Percentiles rank a stretch among this genome's conserved stretches.
Evolutionary conservation across 2,329 filamentous ascomycete species (phyloP).

Genomic region (Lecanicillium sp.): DNA sequence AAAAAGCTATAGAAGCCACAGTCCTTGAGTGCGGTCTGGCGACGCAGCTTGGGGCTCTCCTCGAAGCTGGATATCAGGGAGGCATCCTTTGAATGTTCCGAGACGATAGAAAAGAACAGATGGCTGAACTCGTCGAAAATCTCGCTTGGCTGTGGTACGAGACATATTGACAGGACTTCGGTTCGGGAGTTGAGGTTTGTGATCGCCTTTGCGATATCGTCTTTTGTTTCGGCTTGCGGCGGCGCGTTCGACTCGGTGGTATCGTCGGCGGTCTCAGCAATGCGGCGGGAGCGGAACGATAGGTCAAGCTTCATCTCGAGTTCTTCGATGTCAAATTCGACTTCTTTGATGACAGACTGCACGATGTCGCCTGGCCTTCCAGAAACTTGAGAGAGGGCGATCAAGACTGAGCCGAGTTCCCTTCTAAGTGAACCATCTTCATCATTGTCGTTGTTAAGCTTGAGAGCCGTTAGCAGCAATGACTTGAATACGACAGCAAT

Average conservation of each 20-base stretch:
- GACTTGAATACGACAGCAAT: conserved; percentile 59
- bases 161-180: conserved; percentile 42
- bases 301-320: conserved; percentile 70
- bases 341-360: conserved; percentile 58
- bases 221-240: conserved; percentile 23
- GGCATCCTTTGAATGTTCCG: conserved; percentile 34
- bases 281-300: conserved; percentile 53
- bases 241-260: conserved; percentile 33
- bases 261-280: conserved; percentile 43
- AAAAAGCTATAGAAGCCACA: conserved; percentile 72
- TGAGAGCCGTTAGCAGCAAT: conserved; percentile 54
- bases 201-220: conserved; percentile 35
- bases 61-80: conserved; percentile 46
- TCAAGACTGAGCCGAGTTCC: conserved; percentile 60
- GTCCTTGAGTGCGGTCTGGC: conserved; percentile 48
- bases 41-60: conserved; percentile 47
- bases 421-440: conserved; percentile 52
- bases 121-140: conserved; percentile 54
- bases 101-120: conserved; percentile 50
- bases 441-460: conserved; percentile 50
- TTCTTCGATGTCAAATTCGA: conserved; percentile 65
- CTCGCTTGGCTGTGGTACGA: conserved; percentile 43
- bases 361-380: conserved; percentile 58
- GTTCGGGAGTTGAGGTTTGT: conserved; percentile 32
- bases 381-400: conserved; percentile 55